Base-by-base conservation (phyloP, 1,139 yeast species). In the Hyphopichia burtonii region DNA sequence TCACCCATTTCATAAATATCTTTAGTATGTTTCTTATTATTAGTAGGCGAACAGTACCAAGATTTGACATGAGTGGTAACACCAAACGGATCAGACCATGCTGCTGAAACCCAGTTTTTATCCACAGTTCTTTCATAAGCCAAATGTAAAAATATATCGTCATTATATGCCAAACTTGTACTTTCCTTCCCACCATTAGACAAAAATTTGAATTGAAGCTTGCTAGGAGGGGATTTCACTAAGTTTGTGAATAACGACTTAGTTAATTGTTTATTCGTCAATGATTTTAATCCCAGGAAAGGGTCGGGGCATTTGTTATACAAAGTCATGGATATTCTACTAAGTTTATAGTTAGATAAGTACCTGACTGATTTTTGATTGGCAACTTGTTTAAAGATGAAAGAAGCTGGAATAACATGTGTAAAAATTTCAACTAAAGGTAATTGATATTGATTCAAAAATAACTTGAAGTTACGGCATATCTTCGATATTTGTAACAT, bases 21-120 rank as follows among this genome's bases (percentile, higher is more conserved):
- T 8, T 52, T 49, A 11, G 49, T 43, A 3, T 49, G 36, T 14
- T 16, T 42, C 10, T 38, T 37, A 6, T 40, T 45, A 15, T 41
- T 43, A 4, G 44, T 27, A n/a, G 50, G 40, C 5, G 78, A 59
- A 54, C 82, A 71, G 50, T 71, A 74, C 91, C 91, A 85, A 1
- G 91, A 78, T 50, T 82, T 85, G 1, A 83, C 76, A 43, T 73
- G 73, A 8, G 83, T 78, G 7, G 80, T 73, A 9, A 71, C 70
- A 0, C 96, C 96, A 54, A 77, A 74, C 40, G 93, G 93, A 56
- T 91, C 96, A 0, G 95, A 76, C 95, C 97, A 89, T 0, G 96
- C 85, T 0, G 89, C 95, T 22, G 84, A 80, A 38, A 89, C 72
- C 96, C 97, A 91, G 44, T 78, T 80, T 47, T 80, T 82, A 56